Percentiles rank a stretch among this genome's conserved stretches.
Evolutionary conservation across 257 asterid species (phyloP).

Genomic region (Solanum bukasovii): DNA sequence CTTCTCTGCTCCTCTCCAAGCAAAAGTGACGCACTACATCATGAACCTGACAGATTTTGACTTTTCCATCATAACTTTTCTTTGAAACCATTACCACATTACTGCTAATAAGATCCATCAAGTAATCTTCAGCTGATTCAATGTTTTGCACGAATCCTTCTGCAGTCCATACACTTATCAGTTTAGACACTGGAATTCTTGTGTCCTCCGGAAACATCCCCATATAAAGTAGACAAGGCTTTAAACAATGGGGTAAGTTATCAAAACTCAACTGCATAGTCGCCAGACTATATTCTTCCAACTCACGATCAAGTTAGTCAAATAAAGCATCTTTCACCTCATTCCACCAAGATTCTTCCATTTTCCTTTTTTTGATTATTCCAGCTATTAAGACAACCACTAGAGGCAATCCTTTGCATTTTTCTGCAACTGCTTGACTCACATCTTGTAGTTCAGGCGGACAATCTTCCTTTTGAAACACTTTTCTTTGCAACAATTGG

Average conservation of each 20-base stretch:
- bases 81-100: neutral
- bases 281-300: neutral
- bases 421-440: neutral
- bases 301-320: neutral
- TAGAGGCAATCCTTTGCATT: constrained; percentile 1
- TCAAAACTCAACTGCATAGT: neutral
- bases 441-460: neutral
- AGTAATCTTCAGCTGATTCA: neutral
- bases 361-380: neutral
- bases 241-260: neutral
- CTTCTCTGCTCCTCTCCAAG: neutral
- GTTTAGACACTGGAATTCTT: neutral
- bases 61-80: neutral
- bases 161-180: neutral
- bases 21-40: neutral
- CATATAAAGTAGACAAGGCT: neutral
- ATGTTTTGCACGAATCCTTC: neutral
- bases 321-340: neutral
- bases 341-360: neutral
- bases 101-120: neutral
- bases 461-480: neutral
- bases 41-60: neutral
- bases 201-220: neutral
- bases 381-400: neutral
- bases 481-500: neutral